These are phyloP conservation scores for Tephrocybe sp. DNA, from an alignment of 768 basidiomycete species.

Conservation along the genomic window DNA sequence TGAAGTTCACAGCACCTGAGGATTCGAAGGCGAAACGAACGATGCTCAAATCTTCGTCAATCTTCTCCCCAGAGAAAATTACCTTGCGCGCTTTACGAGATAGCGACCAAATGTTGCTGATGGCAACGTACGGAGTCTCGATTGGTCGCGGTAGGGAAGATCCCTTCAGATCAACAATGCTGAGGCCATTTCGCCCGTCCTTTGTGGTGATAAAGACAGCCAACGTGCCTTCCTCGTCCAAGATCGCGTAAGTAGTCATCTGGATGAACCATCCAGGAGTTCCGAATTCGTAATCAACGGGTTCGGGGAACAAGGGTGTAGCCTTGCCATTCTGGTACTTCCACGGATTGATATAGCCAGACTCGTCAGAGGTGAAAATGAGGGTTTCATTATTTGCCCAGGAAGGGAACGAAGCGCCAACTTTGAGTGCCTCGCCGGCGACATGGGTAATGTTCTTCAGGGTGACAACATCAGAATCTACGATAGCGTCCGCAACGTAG, in stretches of 20 bases:
- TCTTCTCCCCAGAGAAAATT: constrained; percentile 43
- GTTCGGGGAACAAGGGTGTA: constrained; percentile 36
- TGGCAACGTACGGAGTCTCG: constrained; percentile 40
- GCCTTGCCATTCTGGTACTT: constrained; percentile 35
- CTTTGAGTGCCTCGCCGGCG: constrained; percentile 47
- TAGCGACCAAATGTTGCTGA: constrained; percentile 34
- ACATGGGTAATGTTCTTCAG: constrained; percentile 40
- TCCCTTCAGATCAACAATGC: constrained; percentile 34
- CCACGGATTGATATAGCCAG: constrained; percentile 71
- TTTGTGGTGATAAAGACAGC: constrained; percentile 38
- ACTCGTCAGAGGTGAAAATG: constrained; percentile 62
- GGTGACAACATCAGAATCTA: constrained; percentile 24
- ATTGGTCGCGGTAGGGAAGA: constrained; percentile 29
- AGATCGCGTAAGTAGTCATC: constrained; percentile 42
- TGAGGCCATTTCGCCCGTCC: constrained; percentile 40
- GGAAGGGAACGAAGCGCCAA: constrained; percentile 55
- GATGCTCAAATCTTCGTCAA: constrained; percentile 34
- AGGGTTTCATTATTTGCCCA: constrained; percentile 59
- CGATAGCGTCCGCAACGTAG: constrained; percentile 44
- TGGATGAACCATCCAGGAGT: constrained; percentile 56
- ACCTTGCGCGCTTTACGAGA: constrained; percentile 27
- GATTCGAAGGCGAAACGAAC: constrained; percentile 33
- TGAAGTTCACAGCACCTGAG: constrained; percentile 17
- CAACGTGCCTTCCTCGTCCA: constrained; percentile 33
- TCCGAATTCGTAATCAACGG: constrained; percentile 55